These are phyloP conservation scores for Colletotrichum spaethianum DNA, from an alignment of 2,329 filamentous ascomycete genomes.

Conservation along the genomic window DNA sequence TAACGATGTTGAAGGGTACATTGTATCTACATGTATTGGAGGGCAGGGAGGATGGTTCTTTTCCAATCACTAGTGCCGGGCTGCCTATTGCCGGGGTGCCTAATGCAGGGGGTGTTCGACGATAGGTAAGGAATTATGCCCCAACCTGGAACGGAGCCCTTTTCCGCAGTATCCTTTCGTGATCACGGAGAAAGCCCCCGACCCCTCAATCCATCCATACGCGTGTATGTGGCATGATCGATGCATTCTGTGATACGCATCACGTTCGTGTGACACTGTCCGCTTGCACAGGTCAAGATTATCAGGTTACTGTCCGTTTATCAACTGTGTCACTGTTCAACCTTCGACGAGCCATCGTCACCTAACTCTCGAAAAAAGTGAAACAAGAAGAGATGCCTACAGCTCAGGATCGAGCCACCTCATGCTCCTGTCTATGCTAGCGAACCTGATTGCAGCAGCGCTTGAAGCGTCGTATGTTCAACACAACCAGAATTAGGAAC, in stretches of 20 bases:
- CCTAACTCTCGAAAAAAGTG: neutral
- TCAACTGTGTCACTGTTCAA: neutral
- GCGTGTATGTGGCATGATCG: neutral
- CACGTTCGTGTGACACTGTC: neutral
- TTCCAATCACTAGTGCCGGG: neutral
- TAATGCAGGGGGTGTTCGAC: neutral
- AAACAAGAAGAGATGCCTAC: neutral
- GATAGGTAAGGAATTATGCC: neutral
- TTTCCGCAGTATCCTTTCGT: neutral
- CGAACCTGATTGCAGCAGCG: neutral
- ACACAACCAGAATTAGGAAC: neutral
- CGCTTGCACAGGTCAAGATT: neutral
- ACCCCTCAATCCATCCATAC: neutral
- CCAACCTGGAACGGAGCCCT: neutral
- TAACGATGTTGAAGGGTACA: neutral
- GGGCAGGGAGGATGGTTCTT: neutral
- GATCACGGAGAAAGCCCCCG: neutral
- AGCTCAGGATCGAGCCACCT: neutral
- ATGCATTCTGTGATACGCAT: neutral
- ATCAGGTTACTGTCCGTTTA: neutral
- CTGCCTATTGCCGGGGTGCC: neutral
- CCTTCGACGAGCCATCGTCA: too few relatives aligned
- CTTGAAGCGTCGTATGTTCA: too few relatives aligned
- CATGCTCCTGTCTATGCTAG: neutral
- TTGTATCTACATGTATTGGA: neutral